A percentile compares a stretch with the other conserved stretches of the same genome.
These are phyloP conservation scores for Saccharomyces hybrid DNA, from an alignment of 1,139 yeast species.

Conservation along the genomic window DNA sequence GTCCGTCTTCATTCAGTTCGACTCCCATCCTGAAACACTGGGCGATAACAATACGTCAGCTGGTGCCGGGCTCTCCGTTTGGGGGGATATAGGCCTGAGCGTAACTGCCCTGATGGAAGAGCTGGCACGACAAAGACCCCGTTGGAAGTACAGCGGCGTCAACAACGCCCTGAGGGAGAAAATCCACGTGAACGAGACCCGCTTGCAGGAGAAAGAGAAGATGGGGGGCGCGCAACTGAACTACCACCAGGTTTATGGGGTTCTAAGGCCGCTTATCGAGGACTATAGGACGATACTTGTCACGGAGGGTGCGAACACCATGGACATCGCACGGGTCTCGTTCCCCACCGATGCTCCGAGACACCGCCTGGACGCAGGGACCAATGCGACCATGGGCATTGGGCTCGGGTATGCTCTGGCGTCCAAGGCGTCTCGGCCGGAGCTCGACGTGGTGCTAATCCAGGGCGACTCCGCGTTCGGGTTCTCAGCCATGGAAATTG, in stretches of 20 bases:
- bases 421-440: constrained; percentile 43
- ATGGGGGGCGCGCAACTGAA: constrained; percentile 25
- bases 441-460: constrained; percentile 44
- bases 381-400: constrained; percentile 67
- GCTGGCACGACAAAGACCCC: background rate
- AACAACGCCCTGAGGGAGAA: constrained; percentile 29
- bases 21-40: constrained; percentile 43
- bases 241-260: constrained; percentile 48
- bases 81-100: constrained; percentile 44
- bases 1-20: constrained; percentile 50
- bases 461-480: constrained; percentile 73
- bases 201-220: constrained; percentile 32
- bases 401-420: constrained; percentile 62
- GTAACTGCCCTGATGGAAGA: constrained; percentile 32
- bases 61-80: constrained; percentile 15
- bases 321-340: constrained; percentile 57
- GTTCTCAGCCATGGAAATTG: constrained; percentile 57
- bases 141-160: constrained; percentile 23
- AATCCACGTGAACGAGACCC: constrained; percentile 35
- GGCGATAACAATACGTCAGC: constrained; percentile 35
- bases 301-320: constrained; percentile 63
- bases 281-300: constrained; percentile 38
- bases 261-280: constrained; percentile 37
- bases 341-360: constrained; percentile 48
- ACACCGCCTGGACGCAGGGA: constrained; percentile 57